phyloP scores from a whole-genome alignment of 345 rosid species.

The Capsella bursapastoris region DNA sequence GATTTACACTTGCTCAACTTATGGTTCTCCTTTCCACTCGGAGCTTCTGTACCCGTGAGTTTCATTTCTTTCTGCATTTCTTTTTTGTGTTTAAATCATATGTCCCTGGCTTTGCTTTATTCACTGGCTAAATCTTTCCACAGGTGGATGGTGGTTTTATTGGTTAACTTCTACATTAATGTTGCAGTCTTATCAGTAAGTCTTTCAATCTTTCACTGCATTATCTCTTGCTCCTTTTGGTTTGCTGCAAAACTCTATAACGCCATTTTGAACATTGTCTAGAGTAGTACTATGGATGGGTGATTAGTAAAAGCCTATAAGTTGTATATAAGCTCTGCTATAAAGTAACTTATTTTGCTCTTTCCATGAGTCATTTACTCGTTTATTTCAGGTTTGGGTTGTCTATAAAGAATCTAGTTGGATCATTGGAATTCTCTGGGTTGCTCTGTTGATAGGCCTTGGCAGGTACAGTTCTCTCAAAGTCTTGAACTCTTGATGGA shows the following conservation, averaged over 20 bases:
- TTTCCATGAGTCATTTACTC: neutral
- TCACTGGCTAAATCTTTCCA: slow-evolving; percentile 7
- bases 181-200: slow-evolving; percentile 72
- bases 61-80: neutral
- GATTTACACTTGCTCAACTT: slow-evolving; percentile 64
- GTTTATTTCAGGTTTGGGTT: slow-evolving; percentile 68
- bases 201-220: slow-evolving; percentile 20
- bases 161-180: slow-evolving; percentile 77
- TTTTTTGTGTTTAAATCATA: neutral
- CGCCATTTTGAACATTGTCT: slow-evolving; percentile 5
- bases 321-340: neutral
- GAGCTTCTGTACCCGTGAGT: slow-evolving; percentile 88
- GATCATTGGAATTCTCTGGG: slow-evolving; percentile 69
- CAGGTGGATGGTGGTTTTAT: slow-evolving; percentile 84
- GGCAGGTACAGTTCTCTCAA: slow-evolving; percentile 66
- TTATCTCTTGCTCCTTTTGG: slow-evolving; percentile 9
- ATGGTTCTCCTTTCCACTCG: slow-evolving; percentile 86
- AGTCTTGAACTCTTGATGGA: slow-evolving; percentile 1
- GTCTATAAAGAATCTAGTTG: slow-evolving; percentile 82
- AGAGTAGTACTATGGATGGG: slow-evolving; percentile 1
- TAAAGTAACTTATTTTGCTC: neutral
- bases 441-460: slow-evolving; percentile 65
- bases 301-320: neutral
- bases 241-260: neutral
- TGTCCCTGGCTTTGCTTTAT: slow-evolving; percentile 8